Evolutionary conservation across 305 asterid species (phyloP), one percentile per base, ranked within the genome.

Genomic region (Caryopteris hybrid): DNA sequence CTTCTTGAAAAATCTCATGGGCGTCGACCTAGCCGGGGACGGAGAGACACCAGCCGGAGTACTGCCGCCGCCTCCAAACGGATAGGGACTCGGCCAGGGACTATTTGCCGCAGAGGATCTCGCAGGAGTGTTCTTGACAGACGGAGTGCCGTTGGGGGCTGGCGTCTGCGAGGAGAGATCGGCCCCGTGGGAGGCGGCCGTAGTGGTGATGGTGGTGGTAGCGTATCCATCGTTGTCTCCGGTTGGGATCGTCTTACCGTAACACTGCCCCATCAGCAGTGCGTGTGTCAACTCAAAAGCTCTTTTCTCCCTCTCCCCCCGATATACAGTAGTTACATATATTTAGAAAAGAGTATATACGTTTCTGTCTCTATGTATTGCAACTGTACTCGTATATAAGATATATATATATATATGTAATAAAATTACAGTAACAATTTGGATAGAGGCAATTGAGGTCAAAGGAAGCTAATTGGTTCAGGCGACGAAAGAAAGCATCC

Each of bases 1-100:
- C 1, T 86, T 81, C 74, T 80, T 89, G 64, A 92, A 89, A 66
- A 92, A 92, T 41, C 86, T 82, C 78, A 85, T 75, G 3, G 98
- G 98, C 42, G 98, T 89, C 0, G 98, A 91, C 92, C 95, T 81
- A 2, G 94, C 89, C 3, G 96, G 95, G 5, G 98, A 91, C 0
- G 96, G 95, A 1, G 98, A 80, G 0, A 87, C 94, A 0, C 89
- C 94, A 0, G 76, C 68, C 0, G 88, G 88, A 10, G 86, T 64
- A 36, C 77, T 68, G 68, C 78, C 36, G 52, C 75, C 64, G 33
- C 61, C 66, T n/a, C 80, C 91, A 51, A 80, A 85, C 2, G 96
- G 98, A 57, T 79, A 89, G 8, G 97, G 96, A 18, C 97, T 89
- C 4, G 88, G 95, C 94, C 95, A 87, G 7, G 96, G 86, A 78